Conservation (phyloP, 257 asterid genomes). For the Solanum arcanum region DNA sequence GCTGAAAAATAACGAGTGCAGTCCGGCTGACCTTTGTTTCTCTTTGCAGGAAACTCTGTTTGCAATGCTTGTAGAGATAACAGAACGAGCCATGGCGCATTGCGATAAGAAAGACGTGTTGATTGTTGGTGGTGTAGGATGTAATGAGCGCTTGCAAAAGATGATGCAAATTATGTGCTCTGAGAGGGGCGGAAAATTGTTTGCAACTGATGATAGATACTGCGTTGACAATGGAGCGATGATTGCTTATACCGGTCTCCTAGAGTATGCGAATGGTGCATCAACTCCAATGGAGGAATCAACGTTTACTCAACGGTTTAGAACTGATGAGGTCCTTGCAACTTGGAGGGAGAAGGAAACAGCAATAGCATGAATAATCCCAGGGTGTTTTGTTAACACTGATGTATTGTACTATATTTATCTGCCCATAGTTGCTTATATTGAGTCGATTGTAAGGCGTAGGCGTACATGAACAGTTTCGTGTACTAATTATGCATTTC, state of each 20-base stretch:
- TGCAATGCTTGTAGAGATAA: slow-evolving; percentile 98
- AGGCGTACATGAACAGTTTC: not conserved
- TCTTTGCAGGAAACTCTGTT: slow-evolving; percentile 74
- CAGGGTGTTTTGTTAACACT: not conserved
- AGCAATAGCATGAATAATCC: slow-evolving; percentile 2
- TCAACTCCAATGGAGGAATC: slow-evolving; percentile 72
- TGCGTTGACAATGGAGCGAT: slow-evolving; percentile 94
- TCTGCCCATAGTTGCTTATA: not conserved
- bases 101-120: slow-evolving; percentile 86
- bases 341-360: slow-evolving; percentile 77
- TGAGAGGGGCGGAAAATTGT: slow-evolving; percentile 81
- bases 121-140: slow-evolving; percentile 98
- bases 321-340: slow-evolving; percentile 94
- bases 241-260: slow-evolving; percentile 95
- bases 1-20: slow-evolving; percentile 41
- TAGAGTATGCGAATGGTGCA: slow-evolving; percentile 68
- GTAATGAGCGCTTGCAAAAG: slow-evolving; percentile 78
- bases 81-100: slow-evolving; percentile 95
- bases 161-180: slow-evolving; percentile 94
- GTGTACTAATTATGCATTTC: not conserved
- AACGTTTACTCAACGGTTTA: slow-evolving; percentile 81
- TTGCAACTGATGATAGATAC: slow-evolving; percentile 86
- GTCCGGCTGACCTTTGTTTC: slow-evolving; percentile 37
- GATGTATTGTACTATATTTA: not conserved
- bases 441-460: not conserved